These are phyloP conservation scores for Strobilomyces dryophilus DNA, from an alignment of 768 basidiomycete genomes.

Conservation along the genomic window DNA sequence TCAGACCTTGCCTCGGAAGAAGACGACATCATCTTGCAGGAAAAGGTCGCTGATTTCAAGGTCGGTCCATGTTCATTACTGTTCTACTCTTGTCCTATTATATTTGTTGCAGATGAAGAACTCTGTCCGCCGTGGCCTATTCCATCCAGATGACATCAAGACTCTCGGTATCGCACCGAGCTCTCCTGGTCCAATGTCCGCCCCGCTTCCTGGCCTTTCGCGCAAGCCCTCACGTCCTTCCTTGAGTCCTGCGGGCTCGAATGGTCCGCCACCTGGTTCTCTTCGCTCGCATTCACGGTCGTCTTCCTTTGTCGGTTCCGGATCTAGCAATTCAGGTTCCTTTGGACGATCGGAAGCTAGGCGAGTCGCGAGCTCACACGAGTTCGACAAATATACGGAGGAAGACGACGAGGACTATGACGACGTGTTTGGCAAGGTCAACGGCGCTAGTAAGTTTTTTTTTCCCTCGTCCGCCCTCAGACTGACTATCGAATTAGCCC, in stretches of 20 bases:
- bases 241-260: conserved; percentile 41
- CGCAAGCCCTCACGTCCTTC: conserved; percentile 52
- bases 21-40: conserved; percentile 63
- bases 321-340: conserved; percentile 44
- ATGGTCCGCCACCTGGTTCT: conserved; percentile 25
- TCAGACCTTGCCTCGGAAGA: conserved; percentile 84
- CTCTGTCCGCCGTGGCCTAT: conserved; percentile 66
- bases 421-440: conserved; percentile 85
- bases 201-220: conserved; percentile 56
- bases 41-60: conserved; percentile 84
- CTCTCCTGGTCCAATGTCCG: conserved; percentile 60
- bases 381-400: conserved; percentile 84
- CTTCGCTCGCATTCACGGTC: conserved; percentile 52
- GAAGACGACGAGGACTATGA: conserved; percentile 92
- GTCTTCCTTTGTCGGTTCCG: conserved; percentile 47
- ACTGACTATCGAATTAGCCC: conserved; percentile 33
- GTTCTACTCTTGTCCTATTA: background rate
- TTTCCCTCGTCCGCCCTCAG: background rate
- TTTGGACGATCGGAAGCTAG: conserved; percentile 65
- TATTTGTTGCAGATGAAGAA: conserved; percentile 56
- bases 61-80: conserved; percentile 33
- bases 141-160: conserved; percentile 89
- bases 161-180: conserved; percentile 53
- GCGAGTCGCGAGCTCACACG: conserved; percentile 49
- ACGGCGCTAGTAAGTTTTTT: conserved; percentile 54